Evolutionary conservation across 306 rosid genomes (phyloP).

Genomic region (Astragalus glycyphyllos): DNA sequence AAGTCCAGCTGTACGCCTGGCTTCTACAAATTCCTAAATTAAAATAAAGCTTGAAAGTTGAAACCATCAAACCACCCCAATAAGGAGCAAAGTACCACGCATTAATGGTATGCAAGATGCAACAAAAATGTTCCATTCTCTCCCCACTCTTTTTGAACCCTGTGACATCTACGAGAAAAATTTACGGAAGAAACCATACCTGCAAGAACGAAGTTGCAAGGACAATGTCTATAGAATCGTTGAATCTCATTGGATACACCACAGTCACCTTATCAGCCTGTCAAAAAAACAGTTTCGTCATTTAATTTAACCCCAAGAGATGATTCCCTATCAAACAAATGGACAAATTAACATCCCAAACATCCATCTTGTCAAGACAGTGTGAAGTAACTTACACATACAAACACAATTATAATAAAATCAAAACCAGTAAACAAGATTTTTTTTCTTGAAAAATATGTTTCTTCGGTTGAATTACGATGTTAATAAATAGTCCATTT

Average conservation of each 20-base stretch:
- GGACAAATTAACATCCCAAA: constrained; percentile 20
- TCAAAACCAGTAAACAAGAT: constrained; percentile 12
- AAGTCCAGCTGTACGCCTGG: constrained; percentile 92
- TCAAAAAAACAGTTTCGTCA: constrained; percentile 32
- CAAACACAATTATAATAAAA: too few species aligned
- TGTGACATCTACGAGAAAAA: constrained; percentile 24
- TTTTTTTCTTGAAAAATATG: constrained; percentile 9
- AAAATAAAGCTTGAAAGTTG: constrained; percentile 43
- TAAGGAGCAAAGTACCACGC: constrained; percentile 32
- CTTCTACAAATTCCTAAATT: constrained; percentile 92
- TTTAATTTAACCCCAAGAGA: constrained; percentile 23
- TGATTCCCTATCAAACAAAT: constrained; percentile 15
- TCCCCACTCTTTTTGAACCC: constrained; percentile 17
- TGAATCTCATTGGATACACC: constrained; percentile 96
- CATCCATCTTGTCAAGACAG: constrained; percentile 23
- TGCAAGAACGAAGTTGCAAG: constrained; percentile 95
- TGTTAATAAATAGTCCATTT: neutral
- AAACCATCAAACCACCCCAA: constrained; percentile 44
- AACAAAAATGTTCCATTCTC: constrained; percentile 26
- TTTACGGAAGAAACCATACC: constrained; percentile 57
- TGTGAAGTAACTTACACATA: neutral
- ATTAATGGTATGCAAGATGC: constrained; percentile 39
- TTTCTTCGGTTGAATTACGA: constrained; percentile 11
- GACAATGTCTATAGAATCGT: constrained; percentile 82
- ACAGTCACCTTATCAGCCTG: constrained; percentile 95